phyloP scores from a whole-genome alignment of 2,329 filamentous ascomycete genomes.

The Fusarium nisikadoi region DNA sequence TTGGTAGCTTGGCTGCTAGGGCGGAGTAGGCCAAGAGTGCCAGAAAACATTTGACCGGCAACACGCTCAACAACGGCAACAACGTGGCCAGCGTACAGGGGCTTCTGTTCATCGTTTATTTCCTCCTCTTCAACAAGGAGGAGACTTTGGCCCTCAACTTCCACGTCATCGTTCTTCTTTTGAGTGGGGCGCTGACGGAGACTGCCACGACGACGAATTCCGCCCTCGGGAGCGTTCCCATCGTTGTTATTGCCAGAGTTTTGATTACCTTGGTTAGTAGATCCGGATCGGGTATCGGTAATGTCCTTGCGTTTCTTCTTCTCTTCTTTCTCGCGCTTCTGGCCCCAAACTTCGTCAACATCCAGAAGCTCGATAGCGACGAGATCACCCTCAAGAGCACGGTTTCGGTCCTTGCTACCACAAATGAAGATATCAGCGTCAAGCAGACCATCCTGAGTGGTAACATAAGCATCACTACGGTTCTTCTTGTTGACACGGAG shows the following conservation, averaged over 20 bases:
- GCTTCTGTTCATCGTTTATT: conserved; percentile 98
- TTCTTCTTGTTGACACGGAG: conserved; percentile 99
- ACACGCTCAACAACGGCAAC: conserved; percentile 98
- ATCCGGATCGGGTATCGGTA: conserved; percentile 85
- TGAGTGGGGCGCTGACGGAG: conserved; percentile 96
- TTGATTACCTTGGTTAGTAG: conserved; percentile 77
- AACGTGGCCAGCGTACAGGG: conserved; percentile 94
- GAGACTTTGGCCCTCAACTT: conserved; percentile 97
- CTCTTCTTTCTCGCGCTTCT: conserved; percentile 99
- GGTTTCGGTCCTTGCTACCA: conserved; percentile 98
- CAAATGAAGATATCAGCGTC: conserved; percentile 99
- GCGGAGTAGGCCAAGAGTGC: conserved; percentile 90
- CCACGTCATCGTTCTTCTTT: conserved; percentile 99
- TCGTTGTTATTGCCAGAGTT: conserved; percentile 71
- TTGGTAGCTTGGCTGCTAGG: conserved; percentile 99
- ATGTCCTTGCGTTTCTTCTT: conserved; percentile 99
- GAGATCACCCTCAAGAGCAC: conserved; percentile 93
- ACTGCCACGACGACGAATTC: conserved; percentile 91
- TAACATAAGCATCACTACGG: conserved; percentile 96
- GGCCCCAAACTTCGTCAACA: conserved; percentile 97
- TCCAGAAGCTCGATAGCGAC: conserved; percentile 96
- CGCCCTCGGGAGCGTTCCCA: conserved; percentile 76
- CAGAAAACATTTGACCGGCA: conserved; percentile 98
- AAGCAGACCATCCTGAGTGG: conserved; percentile 84
- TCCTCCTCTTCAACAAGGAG: conserved; percentile 98